Evolutionary conservation across 192 early-diverging fungal species (phyloP), one percentile per base, ranked within the genome.

Genomic region (Mortierella hygrophila): DNA sequence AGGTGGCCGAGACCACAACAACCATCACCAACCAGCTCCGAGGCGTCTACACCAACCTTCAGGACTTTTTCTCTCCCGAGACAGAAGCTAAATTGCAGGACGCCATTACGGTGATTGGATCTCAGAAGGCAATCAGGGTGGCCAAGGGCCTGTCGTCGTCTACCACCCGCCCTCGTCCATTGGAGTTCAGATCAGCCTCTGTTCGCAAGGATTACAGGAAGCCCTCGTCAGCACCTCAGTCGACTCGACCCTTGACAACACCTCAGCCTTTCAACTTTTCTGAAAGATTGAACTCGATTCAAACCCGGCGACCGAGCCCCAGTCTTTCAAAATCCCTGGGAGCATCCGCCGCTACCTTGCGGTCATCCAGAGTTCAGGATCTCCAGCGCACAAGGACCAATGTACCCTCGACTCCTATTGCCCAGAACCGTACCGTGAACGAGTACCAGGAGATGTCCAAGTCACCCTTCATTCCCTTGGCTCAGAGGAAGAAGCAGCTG

Each of bases 61-160:
- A 86, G 70, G 75, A 81, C 49, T 63, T 86, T 37, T 86, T 86
- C 65, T 86, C 84, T 0, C 84, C 84, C 3, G 84, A 86, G 35
- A 78, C 75, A 6, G 84, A 86, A 63, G 84, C 84, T 1, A 86
- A 86, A 57, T 37, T 77, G 71, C 60, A 76, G 23, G 76, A 76
- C 4, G 84, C 63, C 23, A 74, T 81, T 1, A 74, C 84, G 4
- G 72, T 81, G 16, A 54, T 86, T 55, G 79, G 52, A 40, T 71
- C 83, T 3, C 77, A 85, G 23, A 85, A 85, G 69, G 46, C 65
- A 1, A 63, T 42, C 18, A 47, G 77, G 42, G 68, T 70, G 3
- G 57, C 18, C 16, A 72, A 65, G 8, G 42, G 65, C 2, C 65
- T 72, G 29, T 23, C 69, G 23, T 15, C 82, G 6, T 52, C 74